A percentile compares a stretch with the other conserved stretches of the same genome.
Evolutionary conservation across 2,329 filamentous ascomycete species (phyloP).

Genomic region (Nemania sp.): DNA sequence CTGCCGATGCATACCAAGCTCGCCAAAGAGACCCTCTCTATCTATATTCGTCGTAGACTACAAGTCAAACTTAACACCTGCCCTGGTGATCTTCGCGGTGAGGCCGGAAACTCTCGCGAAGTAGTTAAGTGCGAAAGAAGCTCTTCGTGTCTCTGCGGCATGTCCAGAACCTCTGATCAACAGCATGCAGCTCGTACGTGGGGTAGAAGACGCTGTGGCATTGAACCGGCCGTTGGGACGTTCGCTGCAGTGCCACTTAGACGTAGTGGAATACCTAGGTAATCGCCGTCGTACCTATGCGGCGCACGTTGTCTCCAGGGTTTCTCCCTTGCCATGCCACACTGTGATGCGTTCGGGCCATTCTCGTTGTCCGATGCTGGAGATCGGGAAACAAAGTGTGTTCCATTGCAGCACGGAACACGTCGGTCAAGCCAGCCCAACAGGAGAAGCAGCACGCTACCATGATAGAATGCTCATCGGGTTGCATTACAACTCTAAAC

Average conservation of each 20-base stretch:
- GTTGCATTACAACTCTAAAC: conserved; percentile 31
- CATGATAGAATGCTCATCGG: conserved; percentile 26
- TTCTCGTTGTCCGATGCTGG: conserved; percentile 30
- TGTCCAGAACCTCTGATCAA: conserved; percentile 36
- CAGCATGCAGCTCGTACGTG: conserved; percentile 20
- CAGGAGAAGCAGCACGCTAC: conserved; percentile 20
- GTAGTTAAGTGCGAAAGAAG: conserved; percentile 9
- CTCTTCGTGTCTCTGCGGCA: conserved; percentile 14
- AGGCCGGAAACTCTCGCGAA: conserved; percentile 4
- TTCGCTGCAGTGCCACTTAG: conserved; percentile 23
- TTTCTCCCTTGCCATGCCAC: conserved; percentile 15
- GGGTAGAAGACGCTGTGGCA: conserved; percentile 23
- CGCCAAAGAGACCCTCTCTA: background rate
- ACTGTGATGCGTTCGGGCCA: conserved; percentile 28
- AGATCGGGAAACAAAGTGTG: conserved; percentile 25
- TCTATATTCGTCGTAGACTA: background rate
- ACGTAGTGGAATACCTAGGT: background rate
- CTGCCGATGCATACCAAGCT: conserved; percentile 20
- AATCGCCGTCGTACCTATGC: conserved; percentile 21
- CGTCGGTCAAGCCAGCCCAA: conserved; percentile 25
- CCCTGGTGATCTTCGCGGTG: background rate
- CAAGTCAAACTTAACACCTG: conserved; percentile 12
- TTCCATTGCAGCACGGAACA: conserved; percentile 33
- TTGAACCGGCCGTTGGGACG: conserved; percentile 24
- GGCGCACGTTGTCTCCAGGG: conserved; percentile 30